Conservation (phyloP, 768 basidiomycete genomes). For the Galerina marginata region DNA sequence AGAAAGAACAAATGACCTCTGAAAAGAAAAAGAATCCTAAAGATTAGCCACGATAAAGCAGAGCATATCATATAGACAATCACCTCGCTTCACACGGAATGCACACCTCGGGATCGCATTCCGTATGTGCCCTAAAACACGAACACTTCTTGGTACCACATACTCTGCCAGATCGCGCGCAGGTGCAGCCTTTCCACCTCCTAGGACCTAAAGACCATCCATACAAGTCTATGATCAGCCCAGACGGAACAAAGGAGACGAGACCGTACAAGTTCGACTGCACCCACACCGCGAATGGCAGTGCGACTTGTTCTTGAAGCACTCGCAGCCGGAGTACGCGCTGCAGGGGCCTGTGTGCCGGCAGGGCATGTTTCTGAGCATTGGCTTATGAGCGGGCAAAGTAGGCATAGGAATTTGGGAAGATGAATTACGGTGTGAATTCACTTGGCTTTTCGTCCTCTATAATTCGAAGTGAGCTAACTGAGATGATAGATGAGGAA, state of each 20-base stretch:
- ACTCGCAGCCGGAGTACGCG: constrained; percentile 47
- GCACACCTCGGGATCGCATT: constrained; percentile 77
- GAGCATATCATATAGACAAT: too few relatives aligned
- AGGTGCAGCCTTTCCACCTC: constrained; percentile 63
- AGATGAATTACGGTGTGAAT: constrained; percentile 33
- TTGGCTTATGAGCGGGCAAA: background rate
- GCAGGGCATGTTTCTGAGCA: constrained; percentile 54
- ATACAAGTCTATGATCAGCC: too few relatives aligned
- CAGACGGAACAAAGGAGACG: too few relatives aligned
- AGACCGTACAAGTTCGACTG: constrained; percentile 54
- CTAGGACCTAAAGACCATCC: too few relatives aligned
- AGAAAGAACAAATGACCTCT: too few relatives aligned
- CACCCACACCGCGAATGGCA: constrained; percentile 66
- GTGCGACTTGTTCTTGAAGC: constrained; percentile 52
- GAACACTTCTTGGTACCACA: constrained; percentile 53
- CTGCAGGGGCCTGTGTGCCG: constrained; percentile 62
- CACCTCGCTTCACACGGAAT: constrained; percentile 53
- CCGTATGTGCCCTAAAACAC: constrained; percentile 54
- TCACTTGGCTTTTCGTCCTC: constrained; percentile 18
- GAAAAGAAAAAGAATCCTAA: too few relatives aligned
- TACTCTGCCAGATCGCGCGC: constrained; percentile 35
- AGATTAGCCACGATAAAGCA: too few relatives aligned
- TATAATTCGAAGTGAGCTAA: background rate
- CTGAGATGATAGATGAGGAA: background rate
- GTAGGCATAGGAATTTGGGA: background rate